These are phyloP conservation scores for Serendipita sp. DNA, from an alignment of 768 basidiomycete genomes.

Conservation along the genomic window DNA sequence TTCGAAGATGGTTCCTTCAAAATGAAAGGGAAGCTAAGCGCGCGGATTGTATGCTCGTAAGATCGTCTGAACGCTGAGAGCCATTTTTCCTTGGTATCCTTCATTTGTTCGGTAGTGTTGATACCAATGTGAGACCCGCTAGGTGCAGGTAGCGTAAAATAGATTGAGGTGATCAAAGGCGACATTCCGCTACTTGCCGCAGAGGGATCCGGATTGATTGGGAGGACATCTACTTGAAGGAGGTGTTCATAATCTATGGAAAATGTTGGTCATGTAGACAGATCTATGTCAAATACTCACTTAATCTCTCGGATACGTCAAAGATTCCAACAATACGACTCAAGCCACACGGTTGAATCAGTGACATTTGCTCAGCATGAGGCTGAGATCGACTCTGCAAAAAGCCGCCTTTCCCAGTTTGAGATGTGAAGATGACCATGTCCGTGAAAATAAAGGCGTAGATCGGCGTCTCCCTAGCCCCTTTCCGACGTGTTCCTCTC, in stretches of 20 bases:
- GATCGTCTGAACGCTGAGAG: conserved; percentile 38
- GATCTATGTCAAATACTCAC: conserved; percentile 12
- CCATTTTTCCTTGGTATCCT: conserved; percentile 27
- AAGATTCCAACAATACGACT: conserved; percentile 33
- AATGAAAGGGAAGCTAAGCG: conserved; percentile 26
- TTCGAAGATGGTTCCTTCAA: conserved; percentile 15
- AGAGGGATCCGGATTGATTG: conserved; percentile 24
- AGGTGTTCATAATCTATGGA: conserved; percentile 21
- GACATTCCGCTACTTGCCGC: background rate
- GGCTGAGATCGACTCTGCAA: background rate
- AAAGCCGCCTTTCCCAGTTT: conserved; percentile 14
- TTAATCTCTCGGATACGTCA: conserved; percentile 22
- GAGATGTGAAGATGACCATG: conserved; percentile 41
- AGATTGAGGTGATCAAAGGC: background rate
- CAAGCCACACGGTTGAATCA: conserved; percentile 32
- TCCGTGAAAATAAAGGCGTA: conserved; percentile 51
- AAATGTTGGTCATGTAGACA: background rate
- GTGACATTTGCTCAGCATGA: conserved; percentile 14
- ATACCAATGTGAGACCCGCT: conserved; percentile 13
- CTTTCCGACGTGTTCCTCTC: background rate
- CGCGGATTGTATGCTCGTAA: conserved; percentile 31
- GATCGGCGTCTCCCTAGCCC: conserved; percentile 13
- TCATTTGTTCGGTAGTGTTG: conserved; percentile 13
- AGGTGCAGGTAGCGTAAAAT: background rate
- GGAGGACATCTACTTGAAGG: conserved; percentile 36